Conservation (phyloP, 2,329 filamentous ascomycete genomes). For the Colletotrichum zoysiae region DNA sequence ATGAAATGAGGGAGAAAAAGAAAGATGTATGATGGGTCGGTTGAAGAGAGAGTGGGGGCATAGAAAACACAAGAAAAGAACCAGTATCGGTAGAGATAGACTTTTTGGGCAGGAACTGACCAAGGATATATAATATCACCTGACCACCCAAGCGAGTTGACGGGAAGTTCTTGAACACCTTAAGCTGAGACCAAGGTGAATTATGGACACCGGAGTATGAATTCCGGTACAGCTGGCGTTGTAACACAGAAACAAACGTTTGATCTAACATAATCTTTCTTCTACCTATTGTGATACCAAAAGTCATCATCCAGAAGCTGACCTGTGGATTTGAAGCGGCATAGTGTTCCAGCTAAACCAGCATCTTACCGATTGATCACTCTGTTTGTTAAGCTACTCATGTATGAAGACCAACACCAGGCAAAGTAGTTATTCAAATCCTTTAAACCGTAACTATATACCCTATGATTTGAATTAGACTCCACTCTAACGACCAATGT, state of each 20-base stretch:
- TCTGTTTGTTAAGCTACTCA: background rate
- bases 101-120: background rate
- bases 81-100: background rate
- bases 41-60: background rate
- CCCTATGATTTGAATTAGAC: background rate
- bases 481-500: background rate
- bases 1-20: too few relatives aligned
- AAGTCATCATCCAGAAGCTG: too few relatives aligned
- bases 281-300: background rate
- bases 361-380: background rate
- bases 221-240: too few relatives aligned
- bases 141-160: background rate
- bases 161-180: background rate
- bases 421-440: background rate
- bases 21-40: background rate
- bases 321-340: background rate
- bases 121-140: background rate
- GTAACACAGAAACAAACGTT: background rate
- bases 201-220: background rate
- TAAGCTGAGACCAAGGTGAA: background rate
- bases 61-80: background rate
- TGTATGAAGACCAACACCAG: background rate
- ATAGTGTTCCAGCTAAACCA: background rate
- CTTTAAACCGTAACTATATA: background rate
- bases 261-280: background rate